Conservation (phyloP, 768 basidiomycete genomes). For the Daedaleopsis sinensis region DNA sequence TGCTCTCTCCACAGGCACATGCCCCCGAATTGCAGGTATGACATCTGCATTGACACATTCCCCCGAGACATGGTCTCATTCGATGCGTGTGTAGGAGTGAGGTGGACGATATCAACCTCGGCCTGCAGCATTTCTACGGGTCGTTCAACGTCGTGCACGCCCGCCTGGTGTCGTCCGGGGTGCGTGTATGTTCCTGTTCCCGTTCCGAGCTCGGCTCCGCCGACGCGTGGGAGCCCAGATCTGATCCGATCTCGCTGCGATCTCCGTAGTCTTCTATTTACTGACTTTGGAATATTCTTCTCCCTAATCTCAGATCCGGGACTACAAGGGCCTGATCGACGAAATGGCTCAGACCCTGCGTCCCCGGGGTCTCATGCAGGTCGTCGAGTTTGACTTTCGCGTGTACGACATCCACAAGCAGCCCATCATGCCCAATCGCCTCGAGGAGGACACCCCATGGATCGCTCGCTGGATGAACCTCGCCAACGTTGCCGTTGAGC, state of each 20-base stretch:
- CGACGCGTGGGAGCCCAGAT: conserved; percentile 5
- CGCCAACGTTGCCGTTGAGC: conserved; percentile 52
- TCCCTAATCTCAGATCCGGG: conserved; percentile 55
- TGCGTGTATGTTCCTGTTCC: conserved; percentile 40
- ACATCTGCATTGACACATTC: not conserved
- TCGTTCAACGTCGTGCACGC: conserved; percentile 78
- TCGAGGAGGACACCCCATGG: conserved; percentile 51
- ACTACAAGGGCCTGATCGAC: conserved; percentile 65
- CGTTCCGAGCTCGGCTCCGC: conserved; percentile 11
- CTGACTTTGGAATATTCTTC: conserved; percentile 15
- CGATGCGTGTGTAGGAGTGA: conserved; percentile 56
- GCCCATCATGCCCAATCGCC: conserved; percentile 41
- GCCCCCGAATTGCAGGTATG: conserved; percentile 72
- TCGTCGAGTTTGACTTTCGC: conserved; percentile 71
- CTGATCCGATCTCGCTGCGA: conserved; percentile 15
- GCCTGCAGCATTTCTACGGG: conserved; percentile 79
- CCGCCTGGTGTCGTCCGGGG: conserved; percentile 72
- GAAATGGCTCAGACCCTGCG: conserved; percentile 69
- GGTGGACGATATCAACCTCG: conserved; percentile 84
- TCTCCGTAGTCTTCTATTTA: conserved; percentile 23
- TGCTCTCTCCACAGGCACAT: conserved; percentile 48
- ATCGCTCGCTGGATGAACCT: conserved; percentile 64
- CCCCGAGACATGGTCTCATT: not conserved
- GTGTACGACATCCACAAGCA: conserved; percentile 56
- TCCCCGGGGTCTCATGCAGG: conserved; percentile 67